These are phyloP conservation scores for Verticillium tricorpus DNA, from an alignment of 2,329 filamentous ascomycete species.

Conservation along the genomic window DNA sequence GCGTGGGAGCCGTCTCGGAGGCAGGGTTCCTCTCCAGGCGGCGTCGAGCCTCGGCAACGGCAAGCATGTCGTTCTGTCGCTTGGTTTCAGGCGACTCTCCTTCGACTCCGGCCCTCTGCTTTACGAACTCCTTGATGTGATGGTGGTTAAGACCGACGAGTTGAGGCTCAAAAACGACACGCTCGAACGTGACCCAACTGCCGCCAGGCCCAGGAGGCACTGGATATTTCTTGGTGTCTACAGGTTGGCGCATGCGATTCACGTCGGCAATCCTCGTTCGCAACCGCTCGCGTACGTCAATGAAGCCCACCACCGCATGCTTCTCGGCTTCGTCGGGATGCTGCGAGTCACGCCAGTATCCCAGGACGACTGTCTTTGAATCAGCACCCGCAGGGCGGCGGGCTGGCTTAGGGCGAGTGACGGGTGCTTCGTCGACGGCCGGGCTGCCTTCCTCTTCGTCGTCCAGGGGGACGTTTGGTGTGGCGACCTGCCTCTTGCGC, in stretches of 20 bases:
- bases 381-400: slow-evolving; percentile 26
- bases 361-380: slow-evolving; percentile 39
- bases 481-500: slow-evolving; percentile 45
- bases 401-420: slow-evolving; percentile 6
- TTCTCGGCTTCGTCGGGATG: slow-evolving; percentile 44
- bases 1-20: slow-evolving; percentile 35
- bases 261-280: slow-evolving; percentile 52
- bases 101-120: slow-evolving; percentile 38
- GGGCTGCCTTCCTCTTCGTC: neutral
- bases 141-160: slow-evolving; percentile 51
- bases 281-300: slow-evolving; percentile 56
- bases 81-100: slow-evolving; percentile 34
- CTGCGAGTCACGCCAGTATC: slow-evolving; percentile 56
- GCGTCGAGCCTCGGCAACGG: slow-evolving; percentile 42
- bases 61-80: slow-evolving; percentile 32
- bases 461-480: neutral
- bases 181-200: slow-evolving; percentile 61
- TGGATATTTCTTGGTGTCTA: slow-evolving; percentile 34
- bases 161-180: slow-evolving; percentile 54
- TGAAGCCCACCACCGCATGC: slow-evolving; percentile 58
- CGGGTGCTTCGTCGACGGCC: slow-evolving; percentile 29
- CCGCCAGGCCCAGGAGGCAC: slow-evolving; percentile 55
- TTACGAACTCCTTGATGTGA: slow-evolving; percentile 59
- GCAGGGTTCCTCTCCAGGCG: slow-evolving; percentile 38
- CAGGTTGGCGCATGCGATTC: slow-evolving; percentile 40